phyloP scores from a whole-genome alignment of 345 rosid species.

The Syzygium aromaticum region DNA sequence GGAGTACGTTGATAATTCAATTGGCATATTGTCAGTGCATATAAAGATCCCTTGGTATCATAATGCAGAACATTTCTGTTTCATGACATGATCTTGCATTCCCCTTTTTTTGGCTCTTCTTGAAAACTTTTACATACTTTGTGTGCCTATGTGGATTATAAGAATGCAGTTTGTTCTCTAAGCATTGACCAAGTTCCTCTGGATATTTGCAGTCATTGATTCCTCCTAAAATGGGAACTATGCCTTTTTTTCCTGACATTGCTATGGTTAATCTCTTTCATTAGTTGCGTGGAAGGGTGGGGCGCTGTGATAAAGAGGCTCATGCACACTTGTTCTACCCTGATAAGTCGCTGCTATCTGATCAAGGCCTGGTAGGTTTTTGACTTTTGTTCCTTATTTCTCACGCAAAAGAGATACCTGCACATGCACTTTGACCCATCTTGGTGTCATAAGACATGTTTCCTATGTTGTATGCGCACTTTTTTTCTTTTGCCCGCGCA shows the following conservation, averaged over 20 bases:
- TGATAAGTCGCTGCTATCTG: constrained; percentile 68
- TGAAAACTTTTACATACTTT: not conserved
- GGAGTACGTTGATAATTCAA: not conserved
- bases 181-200: not conserved
- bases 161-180: not conserved
- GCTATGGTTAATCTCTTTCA: constrained; percentile 9
- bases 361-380: constrained; percentile 62
- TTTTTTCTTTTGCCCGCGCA: not conserved
- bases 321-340: constrained; percentile 91
- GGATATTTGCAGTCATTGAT: not conserved
- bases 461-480: not conserved
- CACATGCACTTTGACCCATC: not conserved
- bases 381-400: constrained; percentile 1
- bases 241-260: constrained; percentile 1
- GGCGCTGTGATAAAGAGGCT: constrained; percentile 96
- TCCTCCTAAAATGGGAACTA: not conserved
- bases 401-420: not conserved
- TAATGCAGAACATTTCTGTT: not conserved
- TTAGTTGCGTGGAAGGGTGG: constrained; percentile 98
- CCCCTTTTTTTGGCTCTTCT: not conserved
- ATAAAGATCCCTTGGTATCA: not conserved
- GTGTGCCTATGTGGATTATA: not conserved
- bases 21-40: not conserved
- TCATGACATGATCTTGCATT: not conserved
- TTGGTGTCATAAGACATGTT: not conserved